A percentile compares a stretch with the other conserved stretches of the same genome.
Conservation (phyloP, 768 basidiomycete genomes). For the Sutorius australiensis region DNA sequence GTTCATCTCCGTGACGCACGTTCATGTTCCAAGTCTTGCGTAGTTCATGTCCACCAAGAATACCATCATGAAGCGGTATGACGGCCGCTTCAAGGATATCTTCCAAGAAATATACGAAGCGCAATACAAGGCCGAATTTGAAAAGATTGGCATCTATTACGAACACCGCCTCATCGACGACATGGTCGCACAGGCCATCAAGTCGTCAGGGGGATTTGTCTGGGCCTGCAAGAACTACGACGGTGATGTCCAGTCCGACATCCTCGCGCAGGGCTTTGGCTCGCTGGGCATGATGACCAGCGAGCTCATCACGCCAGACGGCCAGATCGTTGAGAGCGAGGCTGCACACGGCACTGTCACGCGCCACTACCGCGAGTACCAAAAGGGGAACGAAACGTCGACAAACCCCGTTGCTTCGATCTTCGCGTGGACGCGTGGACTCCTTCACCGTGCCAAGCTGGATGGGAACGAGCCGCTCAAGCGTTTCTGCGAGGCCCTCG, state of each 20-base stretch:
- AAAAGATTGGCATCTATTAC: conserved; percentile 74
- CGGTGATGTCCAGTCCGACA: conserved; percentile 86
- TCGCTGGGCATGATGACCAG: conserved; percentile 97
- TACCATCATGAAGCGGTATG: conserved; percentile 96
- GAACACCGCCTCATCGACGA: conserved; percentile 97
- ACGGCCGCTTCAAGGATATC: conserved; percentile 98
- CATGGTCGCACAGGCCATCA: conserved; percentile 98
- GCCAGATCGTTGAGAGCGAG: conserved; percentile 88
- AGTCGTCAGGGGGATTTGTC: conserved; percentile 90
- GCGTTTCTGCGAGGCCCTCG: conserved; percentile 74
- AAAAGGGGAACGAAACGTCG: conserved; percentile 96
- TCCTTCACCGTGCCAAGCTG: conserved; percentile 89
- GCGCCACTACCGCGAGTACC: conserved; percentile 94
- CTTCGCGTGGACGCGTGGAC: conserved; percentile 97
- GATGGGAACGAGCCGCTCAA: conserved; percentile 75
- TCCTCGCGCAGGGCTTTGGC: conserved; percentile 97
- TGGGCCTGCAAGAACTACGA: conserved; percentile 80
- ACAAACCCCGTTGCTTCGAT: conserved; percentile 99
- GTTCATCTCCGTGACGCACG: conserved; percentile 6
- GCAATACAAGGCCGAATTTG: conserved; percentile 70
- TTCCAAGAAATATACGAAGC: conserved; percentile 94
- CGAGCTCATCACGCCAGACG: conserved; percentile 93
- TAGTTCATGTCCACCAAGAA: conserved; percentile 98
- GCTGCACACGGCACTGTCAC: conserved; percentile 98
- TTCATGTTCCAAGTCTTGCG: background rate